Evolutionary conservation across 129 eudicot genomes (phyloP), one percentile per base, ranked within the genome.

Genomic region (Cynara cardunculus): DNA sequence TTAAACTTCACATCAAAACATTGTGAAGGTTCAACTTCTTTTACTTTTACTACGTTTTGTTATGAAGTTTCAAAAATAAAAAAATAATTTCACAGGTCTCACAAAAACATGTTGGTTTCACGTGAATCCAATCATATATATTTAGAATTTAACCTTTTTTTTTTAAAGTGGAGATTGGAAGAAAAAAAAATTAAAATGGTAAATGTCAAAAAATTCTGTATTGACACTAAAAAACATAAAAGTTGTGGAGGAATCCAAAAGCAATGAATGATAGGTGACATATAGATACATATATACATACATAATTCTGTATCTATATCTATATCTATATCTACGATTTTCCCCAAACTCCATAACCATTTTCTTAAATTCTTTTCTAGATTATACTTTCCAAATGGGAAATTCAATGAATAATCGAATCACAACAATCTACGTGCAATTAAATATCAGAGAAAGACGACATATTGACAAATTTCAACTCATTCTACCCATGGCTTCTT

Each of bases 391-490:
- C 84, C 85, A 87, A 80, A 76, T 80, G 79, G 85, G 62, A 85
- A 86, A 69, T 72, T 74, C 79, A 74, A 34, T 68, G 72, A 85
- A 85, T 78, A 79, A 86, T 87, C 78, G 84, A 86, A 81, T 81
- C 89, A 86, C 79, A 79, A 73, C 80, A 78, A 77, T 77, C 37
- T 75, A 44, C 66, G 73, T 76, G 69, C 75, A 75, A 74, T 71
- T 83, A 83, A 73, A 87, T 83, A 82, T 81, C 85, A 46, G 62
- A 79, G 72, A 81, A 56, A 86, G 81, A 44, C 83, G 88, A 78
- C 84, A 80, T 82, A 84, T 87, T 86, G 85, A 87, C 87, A 85
- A 85, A 81, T 81, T 84, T 87, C 78, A 89, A 84, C 87, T 89
- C 91, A 83, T 84, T 81, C 75, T 69, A 76, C 77, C 77, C 59